Base-by-base conservation (phyloP, 768 basidiomycete genomes). In the Russula brevipes region DNA sequence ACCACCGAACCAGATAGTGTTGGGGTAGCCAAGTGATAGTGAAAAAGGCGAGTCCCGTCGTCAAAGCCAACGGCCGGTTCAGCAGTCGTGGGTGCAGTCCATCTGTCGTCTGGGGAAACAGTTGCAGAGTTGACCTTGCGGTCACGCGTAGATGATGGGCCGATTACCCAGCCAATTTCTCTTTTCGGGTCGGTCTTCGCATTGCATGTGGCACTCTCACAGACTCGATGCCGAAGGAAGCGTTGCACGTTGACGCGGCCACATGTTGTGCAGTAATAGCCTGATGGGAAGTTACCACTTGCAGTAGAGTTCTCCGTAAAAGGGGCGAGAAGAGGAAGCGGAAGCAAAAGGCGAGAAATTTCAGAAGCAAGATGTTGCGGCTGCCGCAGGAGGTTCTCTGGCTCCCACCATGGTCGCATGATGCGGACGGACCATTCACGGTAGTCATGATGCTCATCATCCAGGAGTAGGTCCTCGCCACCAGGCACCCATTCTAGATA, bases 381-480 rank as follows among this genome's bases (percentile, higher is more conserved):
- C 46, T 1, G 9, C 24, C 24, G 45, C 38, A 30, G n/a, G 12
- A 30, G 7, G 35, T 12, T 1, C 44, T 52, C n/a, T 9, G 47
- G 38, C 52, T 68, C 67, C 67, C 67, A 68, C 67, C 67, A 68
- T 9, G 67, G 67, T 10, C 49, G 49, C 57, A 31, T 45, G 16
- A 55, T 33, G 35, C 44, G 38, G 17, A 5, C 16, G 4, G 14
- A 46, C 67, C 67, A 68, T 36, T 47, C 56, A 38, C 5, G 12
- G 9, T 50, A 9, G n/a, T 42, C 59, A n/a, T 53, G 36, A 11
- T 46, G 51, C 30, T 38, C 57, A 7, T 66, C 65, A 17, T 62
- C 57, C 19, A 39, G 41, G 11, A 68, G 65, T 35, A 59, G 11
- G 7, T 62, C 64, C 30, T 68, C 67, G 16, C 67, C 67, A 7